These are phyloP conservation scores for Penicillium sp. DNA, from an alignment of 2,329 filamentous ascomycete species.

Conservation along the genomic window DNA sequence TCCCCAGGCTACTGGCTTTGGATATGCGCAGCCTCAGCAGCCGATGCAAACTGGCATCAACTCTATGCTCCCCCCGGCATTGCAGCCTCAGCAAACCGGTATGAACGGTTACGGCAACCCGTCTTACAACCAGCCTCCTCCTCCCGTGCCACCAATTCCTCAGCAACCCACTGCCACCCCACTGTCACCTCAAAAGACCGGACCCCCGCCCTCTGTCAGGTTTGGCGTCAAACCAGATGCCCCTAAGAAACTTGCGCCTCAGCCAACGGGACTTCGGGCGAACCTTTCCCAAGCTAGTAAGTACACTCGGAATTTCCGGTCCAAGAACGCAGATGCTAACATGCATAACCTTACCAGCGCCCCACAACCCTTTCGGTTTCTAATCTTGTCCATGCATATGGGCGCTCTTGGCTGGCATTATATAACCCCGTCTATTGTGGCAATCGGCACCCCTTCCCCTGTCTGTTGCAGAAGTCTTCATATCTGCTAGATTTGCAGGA, in stretches of 20 bases:
- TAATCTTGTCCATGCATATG: constrained; percentile 34
- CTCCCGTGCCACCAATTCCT: constrained; percentile 57
- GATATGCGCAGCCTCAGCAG: constrained; percentile 50
- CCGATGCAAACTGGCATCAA: constrained; percentile 50
- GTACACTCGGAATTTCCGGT: constrained; percentile 45
- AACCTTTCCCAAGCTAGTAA: constrained; percentile 95
- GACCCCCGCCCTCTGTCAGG: constrained; percentile 80
- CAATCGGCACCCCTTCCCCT: background rate
- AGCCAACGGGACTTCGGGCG: constrained; percentile 84
- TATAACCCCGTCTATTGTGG: constrained; percentile 25
- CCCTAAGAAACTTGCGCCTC: constrained; percentile 75
- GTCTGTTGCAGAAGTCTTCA: constrained; percentile 1
- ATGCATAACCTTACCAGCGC: constrained; percentile 48
- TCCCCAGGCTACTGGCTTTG: constrained; percentile 57
- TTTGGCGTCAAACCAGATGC: constrained; percentile 75
- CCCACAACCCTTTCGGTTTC: constrained; percentile 71
- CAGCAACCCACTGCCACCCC: constrained; percentile 61
- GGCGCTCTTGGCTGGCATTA: constrained; percentile 23
- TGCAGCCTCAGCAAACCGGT: constrained; percentile 52
- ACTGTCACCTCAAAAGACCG: constrained; percentile 75
- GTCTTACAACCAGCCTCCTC: constrained; percentile 51
- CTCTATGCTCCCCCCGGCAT: constrained; percentile 55
- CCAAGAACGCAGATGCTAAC: constrained; percentile 11
- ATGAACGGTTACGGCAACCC: constrained; percentile 52
- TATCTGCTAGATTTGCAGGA: constrained; percentile 1